phyloP scores from a whole-genome alignment of 1,139 yeast species.

The Nakaseomyces delphensis region DNA sequence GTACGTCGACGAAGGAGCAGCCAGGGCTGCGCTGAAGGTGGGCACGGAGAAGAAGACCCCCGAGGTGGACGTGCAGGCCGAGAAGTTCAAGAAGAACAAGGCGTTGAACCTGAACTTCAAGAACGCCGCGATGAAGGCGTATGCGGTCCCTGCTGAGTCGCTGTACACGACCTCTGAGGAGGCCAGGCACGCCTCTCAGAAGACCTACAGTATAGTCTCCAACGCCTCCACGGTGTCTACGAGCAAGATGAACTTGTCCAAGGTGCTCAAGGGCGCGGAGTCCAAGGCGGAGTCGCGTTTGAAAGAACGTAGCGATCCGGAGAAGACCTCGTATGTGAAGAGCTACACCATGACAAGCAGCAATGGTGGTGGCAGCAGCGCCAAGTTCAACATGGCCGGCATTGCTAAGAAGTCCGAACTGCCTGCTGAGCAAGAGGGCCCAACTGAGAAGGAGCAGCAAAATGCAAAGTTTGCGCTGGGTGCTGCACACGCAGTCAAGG shows the following conservation, averaged over 20 bases:
- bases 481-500: slow-evolving; percentile 44
- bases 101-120: slow-evolving; percentile 9
- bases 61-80: slow-evolving; percentile 7
- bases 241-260: slow-evolving; percentile 22
- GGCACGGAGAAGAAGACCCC: slow-evolving; percentile 13
- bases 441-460: slow-evolving; percentile 2
- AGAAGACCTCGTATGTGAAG: slow-evolving; percentile 15
- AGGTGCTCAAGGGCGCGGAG: slow-evolving; percentile 28
- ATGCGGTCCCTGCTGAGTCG: slow-evolving; percentile 12
- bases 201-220: slow-evolving; percentile 5
- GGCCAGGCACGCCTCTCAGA: background rate
- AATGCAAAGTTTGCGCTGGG: slow-evolving; percentile 32
- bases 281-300: slow-evolving; percentile 25
- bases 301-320: slow-evolving; percentile 23
- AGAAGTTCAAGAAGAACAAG: slow-evolving; percentile 8
- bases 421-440: slow-evolving; percentile 2
- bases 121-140: slow-evolving; percentile 29
- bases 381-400: too few relatives aligned
- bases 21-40: slow-evolving; percentile 25
- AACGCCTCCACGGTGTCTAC: slow-evolving; percentile 3
- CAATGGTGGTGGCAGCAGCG: too few relatives aligned
- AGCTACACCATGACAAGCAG: slow-evolving; percentile 6
- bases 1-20: slow-evolving; percentile 39
- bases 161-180: slow-evolving; percentile 1
- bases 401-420: slow-evolving; percentile 17